Percentiles rank a stretch among this genome's conserved stretches.
Evolutionary conservation across 306 rosid genomes (phyloP).

Genomic region (Lotus japonicus): DNA sequence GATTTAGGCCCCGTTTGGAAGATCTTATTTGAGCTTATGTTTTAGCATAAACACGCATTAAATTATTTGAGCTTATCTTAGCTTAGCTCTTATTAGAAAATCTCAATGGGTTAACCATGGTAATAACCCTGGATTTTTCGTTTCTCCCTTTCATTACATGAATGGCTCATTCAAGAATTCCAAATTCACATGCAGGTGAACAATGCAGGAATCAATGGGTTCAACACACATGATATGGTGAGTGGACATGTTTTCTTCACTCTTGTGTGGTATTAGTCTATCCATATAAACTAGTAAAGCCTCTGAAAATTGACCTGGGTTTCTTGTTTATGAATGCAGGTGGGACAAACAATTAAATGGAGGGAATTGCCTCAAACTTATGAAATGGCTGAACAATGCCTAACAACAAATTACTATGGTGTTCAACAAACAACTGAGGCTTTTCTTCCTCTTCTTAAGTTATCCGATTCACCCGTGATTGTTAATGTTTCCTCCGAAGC

Average conservation of each 20-base stretch:
- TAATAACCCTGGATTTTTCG: neutral
- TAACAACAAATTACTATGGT: slow-evolving; percentile 50
- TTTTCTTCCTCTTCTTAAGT: slow-evolving; percentile 49
- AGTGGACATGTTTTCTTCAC: neutral
- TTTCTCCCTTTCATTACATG: neutral
- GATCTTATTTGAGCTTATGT: too few species aligned
- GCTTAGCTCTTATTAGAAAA: too few species aligned
- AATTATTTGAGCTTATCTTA: too few species aligned
- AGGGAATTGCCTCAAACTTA: slow-evolving; percentile 21
- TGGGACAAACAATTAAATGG: slow-evolving; percentile 25
- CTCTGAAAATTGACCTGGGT: neutral
- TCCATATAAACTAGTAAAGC: neutral
- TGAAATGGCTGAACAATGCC: slow-evolving; percentile 44
- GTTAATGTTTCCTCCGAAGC: slow-evolving; percentile 49
- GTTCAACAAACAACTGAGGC: slow-evolving; percentile 49
- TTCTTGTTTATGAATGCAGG: slow-evolving; percentile 7
- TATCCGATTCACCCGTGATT: slow-evolving; percentile 48
- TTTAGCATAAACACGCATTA: too few species aligned
- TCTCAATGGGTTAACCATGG: neutral
- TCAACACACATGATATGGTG: slow-evolving; percentile 19
- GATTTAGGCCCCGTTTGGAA: neutral
- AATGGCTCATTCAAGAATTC: neutral
- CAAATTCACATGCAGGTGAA: slow-evolving; percentile 33
- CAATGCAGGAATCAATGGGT: slow-evolving; percentile 49
- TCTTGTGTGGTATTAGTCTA: neutral